Base-by-base conservation (phyloP, 2,329 filamentous ascomycete genomes). In the Furcasterigmium sp. region DNA sequence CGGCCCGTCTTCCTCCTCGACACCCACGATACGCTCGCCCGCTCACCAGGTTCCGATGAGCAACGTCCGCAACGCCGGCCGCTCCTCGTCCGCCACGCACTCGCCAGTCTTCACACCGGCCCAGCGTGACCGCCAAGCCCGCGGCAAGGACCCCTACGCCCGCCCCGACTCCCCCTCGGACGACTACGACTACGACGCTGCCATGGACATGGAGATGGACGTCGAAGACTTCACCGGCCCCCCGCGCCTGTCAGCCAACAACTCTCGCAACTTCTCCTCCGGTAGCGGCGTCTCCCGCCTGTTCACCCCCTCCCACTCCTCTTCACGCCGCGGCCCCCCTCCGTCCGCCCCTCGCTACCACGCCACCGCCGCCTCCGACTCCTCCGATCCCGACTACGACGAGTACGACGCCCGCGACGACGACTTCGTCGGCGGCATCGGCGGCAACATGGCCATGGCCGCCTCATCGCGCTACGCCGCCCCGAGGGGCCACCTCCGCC, bases 121-220 rank as follows among this genome's bases (percentile, higher is more conserved):
- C 46, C 77, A 77, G 73, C 73, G 75, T 53, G 76, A 82, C 56
- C 69, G 68, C 6, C 78, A 82, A 57, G 75, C 78, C 5, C 67
- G 78, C 32, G 77, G 78, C 41, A 79, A 79, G 53, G 69, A 81
- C 47, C 73, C 75, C 1, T 77, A 76, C 53, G 49, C 41, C 13
- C 52, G 58, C 35, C 51, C 57, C 11, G 56, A 54, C 19, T 61
- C 64, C 29, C 53, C 53, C 19, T 56, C 57, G 7, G 61, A 63
- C 17, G 59, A 54, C 8, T 56, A 57, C 37, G 57, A 59, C 9
- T 60, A 63, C 17, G 59, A 54, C 7, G n/a, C n/a, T n/a, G n/a
- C n/a, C n/a, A n/a, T n/a, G n/a, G n/a, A n/a, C n/a, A n/a, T n/a
- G n/a, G 49, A 52, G 18, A 55, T 53, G 41, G 53, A 53, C 11